Evolutionary conservation across 768 basidiomycete species (phyloP), one percentile per base, ranked within the genome.

Genomic region (Leccinum variicolor): DNA sequence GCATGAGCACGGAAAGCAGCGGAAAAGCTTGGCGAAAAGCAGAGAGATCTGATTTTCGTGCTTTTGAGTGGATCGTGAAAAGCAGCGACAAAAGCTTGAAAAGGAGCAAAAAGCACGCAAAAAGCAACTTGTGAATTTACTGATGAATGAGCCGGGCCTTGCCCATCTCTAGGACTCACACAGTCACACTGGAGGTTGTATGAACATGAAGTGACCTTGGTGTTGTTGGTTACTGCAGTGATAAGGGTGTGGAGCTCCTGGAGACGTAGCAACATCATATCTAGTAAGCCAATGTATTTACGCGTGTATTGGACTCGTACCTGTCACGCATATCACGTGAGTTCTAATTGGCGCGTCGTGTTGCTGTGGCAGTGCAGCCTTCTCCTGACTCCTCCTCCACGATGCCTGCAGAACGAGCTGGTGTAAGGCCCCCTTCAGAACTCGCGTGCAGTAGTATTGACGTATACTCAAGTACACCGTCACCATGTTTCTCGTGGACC

Each of bases 401-500:
- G 68, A 90, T 92, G 89, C 82, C 85, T 68, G 81, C 86, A 70
- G 87, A 91, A 79, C 76, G 90, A 68, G 89, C 89, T 59, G 91
- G 91, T 41, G 90, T 91, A 74, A 53, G 84, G 74, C 28, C 4
- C 21, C 48, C 23, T 50, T 36, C 13, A 13, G 7, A 6, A 4
- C 9, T 7, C 21, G 15, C 23, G 8, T 21, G 29, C 34, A 4
- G 3, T 23, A 3, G 6, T 4, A 50, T n/a, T 53, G 53, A 69
- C 69, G 1, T 31, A 11, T 17, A 25, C 9, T 31, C 0, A 66
- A 93, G 92, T 92, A 86, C 68, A 90, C 90, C 0, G 90, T 90
- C 1, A 90, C 89, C 21, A 87, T 93, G 83, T 97, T 94, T 69
- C 81, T 96, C 65, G 75, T 98, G 64, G 95, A 98, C 78, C 77